These are phyloP conservation scores for Calonectria naviculata DNA, from an alignment of 2,329 filamentous ascomycete genomes.

Conservation along the genomic window DNA sequence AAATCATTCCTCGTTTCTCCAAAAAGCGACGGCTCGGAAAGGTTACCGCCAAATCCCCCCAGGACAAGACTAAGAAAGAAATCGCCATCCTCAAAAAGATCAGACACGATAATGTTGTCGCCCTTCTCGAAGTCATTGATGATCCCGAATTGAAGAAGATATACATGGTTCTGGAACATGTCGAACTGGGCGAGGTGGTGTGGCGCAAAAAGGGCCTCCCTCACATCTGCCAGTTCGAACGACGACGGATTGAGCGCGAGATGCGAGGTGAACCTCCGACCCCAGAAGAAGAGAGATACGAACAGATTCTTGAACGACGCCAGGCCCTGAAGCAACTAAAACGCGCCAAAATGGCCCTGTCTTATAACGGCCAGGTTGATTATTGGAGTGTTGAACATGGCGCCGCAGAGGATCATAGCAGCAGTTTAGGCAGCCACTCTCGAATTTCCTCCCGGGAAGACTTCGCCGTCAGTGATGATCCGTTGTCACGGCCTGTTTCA, in stretches of 20 bases:
- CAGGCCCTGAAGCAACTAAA: slow-evolving; percentile 68
- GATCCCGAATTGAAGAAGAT: slow-evolving; percentile 97
- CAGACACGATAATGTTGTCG: slow-evolving; percentile 95
- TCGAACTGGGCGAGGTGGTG: slow-evolving; percentile 91
- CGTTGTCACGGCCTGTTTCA: slow-evolving; percentile 52
- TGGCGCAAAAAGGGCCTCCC: slow-evolving; percentile 92
- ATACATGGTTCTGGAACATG: slow-evolving; percentile 96
- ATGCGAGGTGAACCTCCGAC: slow-evolving; percentile 69
- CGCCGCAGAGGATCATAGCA: slow-evolving; percentile 63
- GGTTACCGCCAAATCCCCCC: slow-evolving; percentile 72
- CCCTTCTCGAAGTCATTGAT: slow-evolving; percentile 95
- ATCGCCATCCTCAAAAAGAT: slow-evolving; percentile 99
- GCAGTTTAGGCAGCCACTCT: slow-evolving; percentile 51
- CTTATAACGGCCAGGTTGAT: slow-evolving; percentile 66
- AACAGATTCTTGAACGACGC: slow-evolving; percentile 68
- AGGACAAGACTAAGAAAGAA: slow-evolving; percentile 91
- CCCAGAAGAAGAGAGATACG: slow-evolving; percentile 70
- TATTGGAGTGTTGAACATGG: slow-evolving; percentile 90
- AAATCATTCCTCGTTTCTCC: slow-evolving; percentile 96
- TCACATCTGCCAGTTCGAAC: slow-evolving; percentile 86
- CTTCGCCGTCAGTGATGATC: slow-evolving; percentile 49
- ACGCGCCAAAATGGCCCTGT: slow-evolving; percentile 63
- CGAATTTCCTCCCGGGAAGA: slow-evolving; percentile 56
- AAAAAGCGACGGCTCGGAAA: slow-evolving; percentile 93
- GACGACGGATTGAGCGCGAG: slow-evolving; percentile 81